Evolutionary conservation across 805 yeast species (phyloP).

Genomic region (Kockiozyma suomiensis): DNA sequence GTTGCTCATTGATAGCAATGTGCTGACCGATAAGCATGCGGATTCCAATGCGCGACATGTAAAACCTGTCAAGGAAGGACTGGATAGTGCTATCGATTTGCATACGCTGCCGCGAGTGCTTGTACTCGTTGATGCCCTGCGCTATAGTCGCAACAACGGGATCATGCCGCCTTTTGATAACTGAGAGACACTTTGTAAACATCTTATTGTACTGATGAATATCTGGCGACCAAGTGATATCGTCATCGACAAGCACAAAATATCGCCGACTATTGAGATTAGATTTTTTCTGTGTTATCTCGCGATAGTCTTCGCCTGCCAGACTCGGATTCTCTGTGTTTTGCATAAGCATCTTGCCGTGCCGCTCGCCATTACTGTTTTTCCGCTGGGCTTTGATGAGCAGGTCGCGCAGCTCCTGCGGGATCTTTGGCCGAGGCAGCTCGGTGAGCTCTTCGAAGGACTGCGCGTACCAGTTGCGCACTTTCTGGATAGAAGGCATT

Average conservation of each 20-base stretch:
- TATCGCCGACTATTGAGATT: constrained; percentile 45
- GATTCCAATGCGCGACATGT: constrained; percentile 89
- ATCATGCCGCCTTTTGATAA: constrained; percentile 82
- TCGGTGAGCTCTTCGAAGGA: constrained; percentile 80
- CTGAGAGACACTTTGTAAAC: constrained; percentile 66
- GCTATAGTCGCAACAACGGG: constrained; percentile 85
- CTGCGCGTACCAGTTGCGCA: constrained; percentile 87
- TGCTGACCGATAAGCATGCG: constrained; percentile 95
- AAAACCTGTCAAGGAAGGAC: constrained; percentile 79
- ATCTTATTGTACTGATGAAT: constrained; percentile 68
- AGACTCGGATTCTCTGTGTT: constrained; percentile 30
- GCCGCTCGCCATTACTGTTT: constrained; percentile 24
- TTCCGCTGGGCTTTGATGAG: constrained; percentile 38
- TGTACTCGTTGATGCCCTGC: constrained; percentile 91
- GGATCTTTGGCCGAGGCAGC: constrained; percentile 60
- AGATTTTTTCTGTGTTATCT: neutral
- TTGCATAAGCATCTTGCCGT: constrained; percentile 18
- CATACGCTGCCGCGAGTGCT: constrained; percentile 50
- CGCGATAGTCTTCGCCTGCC: constrained; percentile 27
- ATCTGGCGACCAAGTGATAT: constrained; percentile 70
- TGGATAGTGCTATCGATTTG: constrained; percentile 74
- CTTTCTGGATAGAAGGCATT: constrained; percentile 75
- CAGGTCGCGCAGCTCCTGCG: constrained; percentile 47
- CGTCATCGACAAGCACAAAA: constrained; percentile 55
- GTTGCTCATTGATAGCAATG: constrained; percentile 75